Conservation (phyloP, 2,329 filamentous ascomycete genomes). For the Xylaria sp. region DNA sequence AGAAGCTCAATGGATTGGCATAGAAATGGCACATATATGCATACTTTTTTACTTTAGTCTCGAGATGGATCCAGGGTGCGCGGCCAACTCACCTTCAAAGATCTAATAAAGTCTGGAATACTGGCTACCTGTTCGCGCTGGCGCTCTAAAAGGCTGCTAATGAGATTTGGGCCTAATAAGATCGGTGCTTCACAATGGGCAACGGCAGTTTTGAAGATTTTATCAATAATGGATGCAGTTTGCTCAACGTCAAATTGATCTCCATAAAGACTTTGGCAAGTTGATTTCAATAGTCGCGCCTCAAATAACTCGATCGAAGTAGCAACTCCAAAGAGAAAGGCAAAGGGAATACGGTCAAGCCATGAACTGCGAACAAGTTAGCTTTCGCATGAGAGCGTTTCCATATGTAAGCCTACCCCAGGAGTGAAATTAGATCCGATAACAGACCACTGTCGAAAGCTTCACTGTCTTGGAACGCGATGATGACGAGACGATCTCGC, state of each 20-base stretch:
- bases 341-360: slow-evolving; percentile 80
- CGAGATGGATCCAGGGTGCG: not conserved
- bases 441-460: slow-evolving; percentile 80
- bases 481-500: slow-evolving; percentile 68
- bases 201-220: slow-evolving; percentile 74
- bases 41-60: slow-evolving; percentile 64
- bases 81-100: slow-evolving; percentile 68
- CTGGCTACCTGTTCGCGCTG: slow-evolving; percentile 83
- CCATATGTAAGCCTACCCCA: slow-evolving; percentile 65
- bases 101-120: slow-evolving; percentile 76
- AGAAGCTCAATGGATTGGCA: slow-evolving; percentile 77
- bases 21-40: slow-evolving; percentile 90
- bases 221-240: slow-evolving; percentile 76
- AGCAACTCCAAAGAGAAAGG: slow-evolving; percentile 81
- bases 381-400: slow-evolving; percentile 29
- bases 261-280: slow-evolving; percentile 74
- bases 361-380: slow-evolving; percentile 61
- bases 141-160: slow-evolving; percentile 73
- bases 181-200: slow-evolving; percentile 67
- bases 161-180: slow-evolving; percentile 71
- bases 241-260: slow-evolving; percentile 82
- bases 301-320: slow-evolving; percentile 85
- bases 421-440: slow-evolving; percentile 74
- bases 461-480: slow-evolving; percentile 85
- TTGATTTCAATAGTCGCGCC: slow-evolving; percentile 75